Evolutionary conservation across 768 basidiomycete genomes (phyloP), one percentile per base, ranked within the genome.

Genomic region (Hemileccinum impolitum): DNA sequence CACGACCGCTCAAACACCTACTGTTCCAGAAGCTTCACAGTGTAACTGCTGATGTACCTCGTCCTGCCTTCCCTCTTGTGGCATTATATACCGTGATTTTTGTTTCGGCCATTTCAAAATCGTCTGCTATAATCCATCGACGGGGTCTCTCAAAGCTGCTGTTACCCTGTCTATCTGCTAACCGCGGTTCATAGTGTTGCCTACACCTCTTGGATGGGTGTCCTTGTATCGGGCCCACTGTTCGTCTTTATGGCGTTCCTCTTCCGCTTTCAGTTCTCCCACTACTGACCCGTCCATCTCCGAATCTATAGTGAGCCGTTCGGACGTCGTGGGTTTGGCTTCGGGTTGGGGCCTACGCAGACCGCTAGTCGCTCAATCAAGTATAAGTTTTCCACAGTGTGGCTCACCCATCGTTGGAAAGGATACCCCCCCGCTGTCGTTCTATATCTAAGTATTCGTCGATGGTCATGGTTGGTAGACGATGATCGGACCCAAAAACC

Each of bases 111-210:
- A 56, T 50, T 55, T 53, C 58, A 47, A 9, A 30, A 54, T 49
- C 41, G 31, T 53, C 58, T 58, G 39, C 50, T 49, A 48, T 39
- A 30, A 50, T 36, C 48, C 49, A 51, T 30, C 32, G 35, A 58
- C 38, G 6, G 45, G 43, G 43, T 47, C 25, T 38, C 37, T n/a
- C 15, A 17, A 25, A 47, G 38, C 45, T 54, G 50, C 25, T 19
- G 46, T 43, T 53, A 31, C 42, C 42, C 28, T 15, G 41, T 45
- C n/a, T 26, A 40, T 49, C 44, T 34, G 45, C 42, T 61, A 62
- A 51, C 94, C 94, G 54, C 90, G 80, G 66, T 97, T 96, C 88
- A 95, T 93, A 11, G 86, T 95, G 65, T 99, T 99, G 4, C 96
- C 96, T n/a, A 87, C 88, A 1, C 96, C 96, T 60, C 76, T 85